Evolutionary conservation across 257 asterid genomes (phyloP), one percentile per base, ranked within the genome.

Genomic region (Nicotiana obtusifolia): DNA sequence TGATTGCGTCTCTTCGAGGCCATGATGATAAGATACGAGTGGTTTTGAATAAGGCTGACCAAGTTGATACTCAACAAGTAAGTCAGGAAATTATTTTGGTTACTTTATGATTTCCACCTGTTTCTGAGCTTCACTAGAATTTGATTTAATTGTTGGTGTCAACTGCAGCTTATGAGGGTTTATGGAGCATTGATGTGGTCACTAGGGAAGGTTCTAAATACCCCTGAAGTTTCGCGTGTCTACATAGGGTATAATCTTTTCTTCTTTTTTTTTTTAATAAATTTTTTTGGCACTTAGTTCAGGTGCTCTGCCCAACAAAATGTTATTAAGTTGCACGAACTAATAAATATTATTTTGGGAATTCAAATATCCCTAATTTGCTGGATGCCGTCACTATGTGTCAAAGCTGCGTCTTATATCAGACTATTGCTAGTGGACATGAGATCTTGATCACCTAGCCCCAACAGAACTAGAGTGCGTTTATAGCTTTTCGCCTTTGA

Each of bases 141-240:
- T 80, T 80, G 47, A 68, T 64, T n/a, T 80, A 9, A 64, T 4
- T 80, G n/a, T 73, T 73, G 77, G 16, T 65, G 35, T 84, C 16
- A 76, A 28, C 80, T 88, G 88, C 88, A 95, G 99, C 97, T 95
- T 76, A 95, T 95, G 99, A 88, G 98, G 85, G 98, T 95, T 30
- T 95, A 95, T 76, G 99, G 99, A 83, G 99, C 99, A 35, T 82
- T 95, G 85, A 95, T 95, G 99, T 95, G 99, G 99, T 95, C 99
- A 56, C 92, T 95, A 30, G 99, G 99, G 75, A 95, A 95, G 87
- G 99, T 95, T 54, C 87, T 95, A 57, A 95, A 95, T 85, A 95
- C 98, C 78, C 99, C 99, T 19, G 99, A 95, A 87, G 99, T 95
- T 76, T 78, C 84, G 77, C 97, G 98, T 54, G 99, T 95, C 78